Percentiles rank a stretch among this genome's conserved stretches.
These are phyloP conservation scores for Clavariopsis aquatica DNA, from an alignment of 495 filamentous ascomycete genomes.

Conservation along the genomic window DNA sequence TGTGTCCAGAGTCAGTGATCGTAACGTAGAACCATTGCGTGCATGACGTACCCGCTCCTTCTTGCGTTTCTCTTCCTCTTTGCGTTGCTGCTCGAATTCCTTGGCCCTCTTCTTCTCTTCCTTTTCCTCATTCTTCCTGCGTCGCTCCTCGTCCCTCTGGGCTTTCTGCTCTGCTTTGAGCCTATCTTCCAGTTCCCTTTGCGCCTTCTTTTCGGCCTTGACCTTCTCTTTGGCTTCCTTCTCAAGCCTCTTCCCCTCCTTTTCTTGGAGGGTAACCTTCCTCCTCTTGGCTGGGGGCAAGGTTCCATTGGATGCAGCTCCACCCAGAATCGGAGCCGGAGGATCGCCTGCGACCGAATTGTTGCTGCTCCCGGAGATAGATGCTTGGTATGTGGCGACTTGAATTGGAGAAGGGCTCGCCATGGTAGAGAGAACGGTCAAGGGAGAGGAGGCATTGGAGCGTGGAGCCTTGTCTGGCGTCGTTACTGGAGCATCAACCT, in stretches of 20 bases:
- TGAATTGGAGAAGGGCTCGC: constrained; percentile 30
- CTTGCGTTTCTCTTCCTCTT: constrained; percentile 56
- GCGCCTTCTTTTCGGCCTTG: constrained; percentile 44
- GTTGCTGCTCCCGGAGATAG: constrained; percentile 32
- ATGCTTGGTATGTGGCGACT: constrained; percentile 10
- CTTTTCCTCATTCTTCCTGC: constrained; percentile 45
- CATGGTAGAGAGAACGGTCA: constrained; percentile 39
- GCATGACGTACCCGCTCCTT: constrained; percentile 48
- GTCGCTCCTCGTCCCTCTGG: constrained; percentile 49
- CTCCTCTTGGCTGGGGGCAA: constrained; percentile 35
- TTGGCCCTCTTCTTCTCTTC: constrained; percentile 52
- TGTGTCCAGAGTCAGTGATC: constrained; percentile 31
- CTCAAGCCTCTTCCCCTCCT: constrained; percentile 15
- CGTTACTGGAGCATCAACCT: constrained; percentile 6
- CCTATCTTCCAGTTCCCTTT: constrained; percentile 49
- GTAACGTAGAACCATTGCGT: not conserved
- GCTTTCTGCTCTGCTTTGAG: constrained; percentile 43
- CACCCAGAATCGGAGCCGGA: not conserved
- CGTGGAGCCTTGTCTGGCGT: constrained; percentile 21
- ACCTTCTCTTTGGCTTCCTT: constrained; percentile 41
- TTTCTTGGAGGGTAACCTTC: constrained; percentile 30
- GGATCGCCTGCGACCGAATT: constrained; percentile 18
- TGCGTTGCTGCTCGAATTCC: constrained; percentile 45
- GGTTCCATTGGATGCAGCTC: constrained; percentile 1
- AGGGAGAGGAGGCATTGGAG: constrained; percentile 29